These are phyloP conservation scores for Tardiomyces depauwii DNA, from an alignment of 1,139 yeast genomes.

Conservation along the genomic window DNA sequence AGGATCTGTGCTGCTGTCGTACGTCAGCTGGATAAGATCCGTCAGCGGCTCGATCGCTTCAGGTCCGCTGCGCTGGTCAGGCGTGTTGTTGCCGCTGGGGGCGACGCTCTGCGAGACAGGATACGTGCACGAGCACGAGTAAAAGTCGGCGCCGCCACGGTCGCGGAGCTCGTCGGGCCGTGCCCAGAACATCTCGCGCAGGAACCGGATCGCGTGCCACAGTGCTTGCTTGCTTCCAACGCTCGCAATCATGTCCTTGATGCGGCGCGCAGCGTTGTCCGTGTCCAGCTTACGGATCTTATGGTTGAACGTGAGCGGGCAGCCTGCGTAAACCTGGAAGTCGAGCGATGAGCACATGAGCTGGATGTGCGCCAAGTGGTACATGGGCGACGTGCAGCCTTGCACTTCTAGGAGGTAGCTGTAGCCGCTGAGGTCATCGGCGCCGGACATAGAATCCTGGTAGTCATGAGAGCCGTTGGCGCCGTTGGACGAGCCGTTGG, in stretches of 20 bases:
- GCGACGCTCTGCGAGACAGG: background rate
- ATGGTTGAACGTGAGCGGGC: constrained; percentile 75
- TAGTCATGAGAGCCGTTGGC: no score
- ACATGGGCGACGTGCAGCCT: constrained; percentile 21
- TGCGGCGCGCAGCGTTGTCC: constrained; percentile 40
- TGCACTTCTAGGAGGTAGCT: constrained; percentile 11
- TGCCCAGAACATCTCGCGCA: background rate
- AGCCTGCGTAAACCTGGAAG: constrained; percentile 68
- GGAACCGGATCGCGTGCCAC: constrained; percentile 37
- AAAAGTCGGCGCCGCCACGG: background rate
- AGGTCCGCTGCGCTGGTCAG: constrained; percentile 2
- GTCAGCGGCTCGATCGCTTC: background rate
- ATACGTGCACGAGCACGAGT: background rate
- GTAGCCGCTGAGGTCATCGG: constrained; percentile 13
- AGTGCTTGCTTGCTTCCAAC: constrained; percentile 46
- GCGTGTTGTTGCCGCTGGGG: background rate
- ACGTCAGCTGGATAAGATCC: constrained; percentile 27
- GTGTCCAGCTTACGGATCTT: constrained; percentile 47
- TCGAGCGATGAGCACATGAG: constrained; percentile 67
- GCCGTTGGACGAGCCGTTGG: no score
- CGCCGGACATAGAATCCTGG: constrained; percentile 2
- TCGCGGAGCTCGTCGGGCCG: background rate
- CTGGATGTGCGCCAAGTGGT: constrained; percentile 63
- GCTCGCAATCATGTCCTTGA: constrained; percentile 38
- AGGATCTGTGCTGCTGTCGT: constrained; percentile 41